Percentiles rank a stretch among this genome's conserved stretches.
phyloP scores from a whole-genome alignment of 768 basidiomycete species.

The Melanogaster broomeanus region DNA sequence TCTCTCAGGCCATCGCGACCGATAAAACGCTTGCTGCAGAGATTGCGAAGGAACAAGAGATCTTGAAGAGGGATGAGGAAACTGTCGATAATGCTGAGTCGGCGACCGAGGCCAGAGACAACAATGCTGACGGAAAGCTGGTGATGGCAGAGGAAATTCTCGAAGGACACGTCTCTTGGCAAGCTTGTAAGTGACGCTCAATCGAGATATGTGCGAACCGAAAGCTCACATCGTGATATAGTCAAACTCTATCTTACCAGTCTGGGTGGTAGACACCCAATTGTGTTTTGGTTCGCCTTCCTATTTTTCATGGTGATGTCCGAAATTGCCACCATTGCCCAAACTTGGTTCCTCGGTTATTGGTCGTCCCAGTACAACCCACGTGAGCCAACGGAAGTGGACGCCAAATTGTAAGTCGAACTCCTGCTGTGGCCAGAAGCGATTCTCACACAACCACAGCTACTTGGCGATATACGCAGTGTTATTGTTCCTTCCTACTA shows the following conservation, averaged over 20 bases:
- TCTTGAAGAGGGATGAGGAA: constrained; percentile 13
- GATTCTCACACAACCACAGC: constrained; percentile 28
- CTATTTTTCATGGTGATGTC: constrained; percentile 20
- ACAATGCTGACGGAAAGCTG: constrained; percentile 50
- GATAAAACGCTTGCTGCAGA: constrained; percentile 35
- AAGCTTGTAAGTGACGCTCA: constrained; percentile 33
- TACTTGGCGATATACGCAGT: constrained; percentile 47
- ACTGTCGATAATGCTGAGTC: no score
- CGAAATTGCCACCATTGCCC: constrained; percentile 22
- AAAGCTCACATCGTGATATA: neutral
- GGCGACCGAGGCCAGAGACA: constrained; percentile 19
- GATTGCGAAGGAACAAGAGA: constrained; percentile 13
- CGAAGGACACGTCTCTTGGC: constrained; percentile 59
- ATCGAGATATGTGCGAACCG: no score
- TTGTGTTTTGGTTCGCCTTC: constrained; percentile 34
- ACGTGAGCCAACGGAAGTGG: constrained; percentile 33
- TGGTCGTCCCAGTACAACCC: constrained; percentile 46
- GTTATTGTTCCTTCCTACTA: constrained; percentile 35
- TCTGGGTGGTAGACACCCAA: constrained; percentile 21
- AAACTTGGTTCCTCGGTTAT: constrained; percentile 47
- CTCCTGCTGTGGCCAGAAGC: neutral
- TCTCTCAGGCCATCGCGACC: constrained; percentile 47
- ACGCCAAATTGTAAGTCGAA: constrained; percentile 32
- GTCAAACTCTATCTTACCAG: constrained; percentile 30
- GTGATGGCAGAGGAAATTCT: constrained; percentile 65